Evolutionary conservation across 1,284 basidiomycete species (phyloP).

Genomic region (Microbotryum saponariae): DNA sequence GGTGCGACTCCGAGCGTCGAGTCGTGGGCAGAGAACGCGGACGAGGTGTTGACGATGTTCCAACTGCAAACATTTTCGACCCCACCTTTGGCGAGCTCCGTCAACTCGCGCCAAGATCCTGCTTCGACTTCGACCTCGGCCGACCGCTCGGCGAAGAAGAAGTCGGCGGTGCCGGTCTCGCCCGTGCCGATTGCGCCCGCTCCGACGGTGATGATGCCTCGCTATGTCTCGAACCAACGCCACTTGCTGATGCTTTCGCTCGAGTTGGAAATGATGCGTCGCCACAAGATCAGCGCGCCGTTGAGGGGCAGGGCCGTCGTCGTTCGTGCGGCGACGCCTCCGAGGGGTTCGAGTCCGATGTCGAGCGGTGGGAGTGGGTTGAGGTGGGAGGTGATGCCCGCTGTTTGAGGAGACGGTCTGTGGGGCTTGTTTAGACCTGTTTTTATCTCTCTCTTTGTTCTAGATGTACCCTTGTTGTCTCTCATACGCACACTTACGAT

Average conservation of each 20-base stretch:
- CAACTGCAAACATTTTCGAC: no score
- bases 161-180: neutral
- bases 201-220: conserved; percentile 1
- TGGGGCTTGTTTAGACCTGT: neutral
- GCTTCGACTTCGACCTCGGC: no score
- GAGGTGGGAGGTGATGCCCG: conserved; percentile 2
- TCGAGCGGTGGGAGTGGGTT: conserved; percentile 4
- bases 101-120: no score
- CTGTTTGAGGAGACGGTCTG: neutral
- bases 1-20: no score
- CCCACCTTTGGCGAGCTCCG: no score
- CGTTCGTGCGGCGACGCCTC: conserved; percentile 5
- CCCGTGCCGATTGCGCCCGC: neutral
- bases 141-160: no score
- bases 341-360: neutral
- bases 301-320: conserved; percentile 25
- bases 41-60: no score
- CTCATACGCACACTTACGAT: neutral
- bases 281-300: conserved; percentile 30
- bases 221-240: conserved; percentile 32
- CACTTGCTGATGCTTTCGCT: conserved; percentile 31
- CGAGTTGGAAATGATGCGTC: conserved; percentile 33
- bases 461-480: conserved; percentile 1
- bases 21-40: no score
- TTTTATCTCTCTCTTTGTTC: neutral